Base-by-base conservation (phyloP, 441 rosid genomes). In the Viola pubescens region DNA sequence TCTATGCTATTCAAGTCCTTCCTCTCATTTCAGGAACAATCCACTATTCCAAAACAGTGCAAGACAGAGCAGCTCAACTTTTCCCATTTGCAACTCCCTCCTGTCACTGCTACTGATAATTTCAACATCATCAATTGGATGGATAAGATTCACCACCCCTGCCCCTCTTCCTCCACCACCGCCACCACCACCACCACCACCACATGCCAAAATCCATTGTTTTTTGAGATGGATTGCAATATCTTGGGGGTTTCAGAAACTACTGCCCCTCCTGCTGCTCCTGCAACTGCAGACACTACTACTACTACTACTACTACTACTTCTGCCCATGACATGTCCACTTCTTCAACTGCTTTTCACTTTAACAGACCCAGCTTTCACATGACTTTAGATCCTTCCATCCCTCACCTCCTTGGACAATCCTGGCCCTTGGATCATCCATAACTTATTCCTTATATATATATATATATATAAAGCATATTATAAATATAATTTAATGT, bases 1-100 rank as follows among this genome's bases (percentile, higher is more conserved):
- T 74, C 83, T 56, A 75, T 74, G 80, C 80, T 74, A 45, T 58
- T 82, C 74, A 80, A 75, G 73, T 70, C 89, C 45, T 77, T 81
- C 44, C 70, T 84, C 48, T 79, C 83, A 45, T 75, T 73, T 67
- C 82, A 76, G 65, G 82, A 76, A 51, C 77, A 69, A 58, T 58
- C 58, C 58, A 48, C 37, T 54, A 42, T 78, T 69, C 78, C 74
- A 64, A 81, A 75, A 75, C 77, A 81, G 74, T 70, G 82, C 77
- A 83, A 73, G 74, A 67, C 77, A 65, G 84, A 79, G 72, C 34
- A 26, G 34, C 64, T 65, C 16, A 77, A 60, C 80, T 77, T 78
- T 70, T 78, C 73, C 60, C 68, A 60, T 66, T 67, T 73, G 59
- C 81, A 77, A 66, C 73, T 55, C 7, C 34, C 34, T 26, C 34